Conservation (phyloP, 495 filamentous ascomycete species). For the Collariella sp. region DNA sequence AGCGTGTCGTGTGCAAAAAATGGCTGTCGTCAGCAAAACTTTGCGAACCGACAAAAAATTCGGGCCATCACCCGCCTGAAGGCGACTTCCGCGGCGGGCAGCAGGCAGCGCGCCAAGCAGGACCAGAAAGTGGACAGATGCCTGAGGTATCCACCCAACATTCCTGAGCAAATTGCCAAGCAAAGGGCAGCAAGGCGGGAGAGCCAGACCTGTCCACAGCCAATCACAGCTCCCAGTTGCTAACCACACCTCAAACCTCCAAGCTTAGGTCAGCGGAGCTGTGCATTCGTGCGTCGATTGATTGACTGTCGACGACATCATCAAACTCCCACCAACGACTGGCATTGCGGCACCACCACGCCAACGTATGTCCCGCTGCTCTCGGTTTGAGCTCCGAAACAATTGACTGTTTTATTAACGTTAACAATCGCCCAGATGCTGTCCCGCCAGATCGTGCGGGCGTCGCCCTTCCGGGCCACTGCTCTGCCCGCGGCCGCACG, state of each 20-base stretch:
- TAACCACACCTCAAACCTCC: conserved; percentile 1
- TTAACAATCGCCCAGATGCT: conserved; percentile 48
- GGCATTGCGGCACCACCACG: conserved; percentile 23
- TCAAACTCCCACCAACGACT: conserved; percentile 8
- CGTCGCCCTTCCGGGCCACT: conserved; percentile 46
- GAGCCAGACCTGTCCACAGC: background rate
- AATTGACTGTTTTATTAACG: background rate
- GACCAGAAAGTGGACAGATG: no score
- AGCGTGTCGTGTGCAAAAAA: conserved; percentile 33
- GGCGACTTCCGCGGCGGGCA: conserved; percentile 19
- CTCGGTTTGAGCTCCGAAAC: background rate
- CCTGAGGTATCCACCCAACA: conserved; percentile 18
- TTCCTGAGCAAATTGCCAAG: background rate
- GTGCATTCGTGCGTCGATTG: background rate
- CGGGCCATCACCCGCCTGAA: conserved; percentile 20
- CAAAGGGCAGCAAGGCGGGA: conserved; percentile 5
- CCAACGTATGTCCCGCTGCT: conserved; percentile 14
- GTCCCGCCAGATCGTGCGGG: conserved; percentile 50
- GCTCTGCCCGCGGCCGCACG: conserved; percentile 27
- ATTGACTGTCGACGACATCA: conserved; percentile 20
- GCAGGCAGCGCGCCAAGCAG: conserved; percentile 1
- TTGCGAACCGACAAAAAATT: conserved; percentile 34
- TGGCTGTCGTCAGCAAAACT: conserved; percentile 37
- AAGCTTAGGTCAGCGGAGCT: background rate
- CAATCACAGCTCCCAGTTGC: conserved; percentile 13